Percentiles rank a stretch among this genome's conserved stretches.
Conservation (phyloP, 1,284 basidiomycete genomes). For the Sanghuangporus baumii region DNA sequence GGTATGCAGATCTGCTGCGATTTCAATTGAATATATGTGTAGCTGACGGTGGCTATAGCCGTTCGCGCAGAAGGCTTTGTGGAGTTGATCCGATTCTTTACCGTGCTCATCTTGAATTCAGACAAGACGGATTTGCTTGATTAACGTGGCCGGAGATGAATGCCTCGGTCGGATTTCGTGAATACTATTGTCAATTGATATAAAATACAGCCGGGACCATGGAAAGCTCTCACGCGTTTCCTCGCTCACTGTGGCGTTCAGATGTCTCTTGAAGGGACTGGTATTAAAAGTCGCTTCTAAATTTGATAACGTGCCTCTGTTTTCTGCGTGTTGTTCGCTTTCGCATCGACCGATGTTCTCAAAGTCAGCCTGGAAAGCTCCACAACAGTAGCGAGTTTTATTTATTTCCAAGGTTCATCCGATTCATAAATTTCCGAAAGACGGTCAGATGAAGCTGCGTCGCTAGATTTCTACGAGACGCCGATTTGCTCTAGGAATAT, state of each 20-base stretch:
- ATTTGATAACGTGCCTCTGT: too few relatives aligned
- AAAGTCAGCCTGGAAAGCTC: too few relatives aligned
- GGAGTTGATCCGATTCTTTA: slow-evolving; percentile 44
- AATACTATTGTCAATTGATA: background rate
- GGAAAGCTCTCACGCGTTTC: too few relatives aligned
- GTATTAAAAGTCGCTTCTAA: too few relatives aligned
- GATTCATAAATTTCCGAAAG: background rate
- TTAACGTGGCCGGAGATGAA: background rate
- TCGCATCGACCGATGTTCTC: too few relatives aligned
- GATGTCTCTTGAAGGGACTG: too few relatives aligned
- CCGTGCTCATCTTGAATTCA: slow-evolving; percentile 40
- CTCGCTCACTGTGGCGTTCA: too few relatives aligned
- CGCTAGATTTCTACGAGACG: background rate
- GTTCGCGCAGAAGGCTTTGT: slow-evolving; percentile 35
- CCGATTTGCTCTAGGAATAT: background rate
- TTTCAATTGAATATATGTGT: background rate
- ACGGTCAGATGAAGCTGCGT: background rate
- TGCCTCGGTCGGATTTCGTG: background rate
- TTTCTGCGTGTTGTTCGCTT: too few relatives aligned
- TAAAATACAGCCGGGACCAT: background rate
- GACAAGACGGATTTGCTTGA: slow-evolving; percentile 27
- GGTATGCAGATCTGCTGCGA: slow-evolving; percentile 28
- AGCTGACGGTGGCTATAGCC: slow-evolving; percentile 20
- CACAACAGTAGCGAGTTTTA: background rate
- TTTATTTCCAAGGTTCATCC: background rate